Evolutionary conservation across 1,284 basidiomycete species (phyloP).

Genomic region (Ganoderma meredithae): DNA sequence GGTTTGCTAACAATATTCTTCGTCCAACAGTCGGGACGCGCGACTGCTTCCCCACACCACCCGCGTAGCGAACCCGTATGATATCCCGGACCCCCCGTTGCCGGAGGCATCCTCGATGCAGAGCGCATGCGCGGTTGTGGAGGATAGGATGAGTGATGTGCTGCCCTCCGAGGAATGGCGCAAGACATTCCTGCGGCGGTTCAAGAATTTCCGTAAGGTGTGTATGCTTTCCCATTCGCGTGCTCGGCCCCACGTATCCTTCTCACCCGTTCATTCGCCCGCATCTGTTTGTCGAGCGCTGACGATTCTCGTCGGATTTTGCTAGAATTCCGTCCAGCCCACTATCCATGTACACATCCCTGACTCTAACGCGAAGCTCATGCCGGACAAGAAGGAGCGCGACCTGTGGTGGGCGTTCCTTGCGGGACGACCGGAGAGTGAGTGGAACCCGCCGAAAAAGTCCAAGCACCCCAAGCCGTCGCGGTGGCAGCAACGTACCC

Average conservation of each 20-base stretch:
- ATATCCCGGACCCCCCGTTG: constrained; percentile 40
- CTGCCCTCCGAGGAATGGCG: constrained; percentile 76
- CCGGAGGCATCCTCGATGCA: not conserved
- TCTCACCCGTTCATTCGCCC: not conserved
- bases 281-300: not conserved
- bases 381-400: constrained; percentile 75
- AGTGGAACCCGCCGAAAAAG: constrained; percentile 67
- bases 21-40: constrained; percentile 66
- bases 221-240: not conserved
- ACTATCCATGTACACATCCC: constrained; percentile 56
- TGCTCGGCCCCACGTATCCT: not conserved
- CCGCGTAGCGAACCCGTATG: constrained; percentile 72
- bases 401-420: constrained; percentile 84
- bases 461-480: constrained; percentile 41
- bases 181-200: constrained; percentile 58
- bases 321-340: constrained; percentile 70
- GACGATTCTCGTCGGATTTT: not conserved
- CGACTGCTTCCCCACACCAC: constrained; percentile 65
- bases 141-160: constrained; percentile 39
- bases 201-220: constrained; percentile 72
- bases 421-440: constrained; percentile 67
- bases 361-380: constrained; percentile 42
- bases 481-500: constrained; percentile 29
- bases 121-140: constrained; percentile 25
- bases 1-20: constrained; percentile 8